Evolutionary conservation across 768 basidiomycete species (phyloP), one percentile per base, ranked within the genome.

Genomic region (Psilocybe tampanensis): DNA sequence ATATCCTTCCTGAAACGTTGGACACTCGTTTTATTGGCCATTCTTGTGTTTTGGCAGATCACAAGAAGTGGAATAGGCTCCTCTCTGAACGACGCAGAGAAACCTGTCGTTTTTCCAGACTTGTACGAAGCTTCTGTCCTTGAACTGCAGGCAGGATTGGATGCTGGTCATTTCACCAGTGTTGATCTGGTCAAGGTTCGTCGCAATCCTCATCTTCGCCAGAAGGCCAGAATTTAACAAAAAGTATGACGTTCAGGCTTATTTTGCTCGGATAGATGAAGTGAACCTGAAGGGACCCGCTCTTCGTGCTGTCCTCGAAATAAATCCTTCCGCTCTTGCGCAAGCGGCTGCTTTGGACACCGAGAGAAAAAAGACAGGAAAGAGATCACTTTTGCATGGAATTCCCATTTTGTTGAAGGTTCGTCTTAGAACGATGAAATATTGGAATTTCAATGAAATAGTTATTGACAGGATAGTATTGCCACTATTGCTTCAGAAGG

Each of bases 191-290:
- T 88, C 23, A 84, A 85, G 72, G 86, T 83, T 54, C 32, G 68
- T 45, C n/a, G n/a, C n/a, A n/a, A n/a, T n/a, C n/a, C n/a, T n/a
- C n/a, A n/a, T n/a, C n/a, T n/a, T n/a, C n/a, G n/a, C n/a, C n/a
- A n/a, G n/a, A n/a, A n/a, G n/a, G n/a, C n/a, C n/a, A n/a, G n/a
- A n/a, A n/a, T n/a, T n/a, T n/a, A n/a, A n/a, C n/a, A n/a, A 17
- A 48, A 21, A 50, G 24, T 8, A 8, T 17, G n/a, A 8, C 22
- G 9, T 52, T n/a, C 15, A 88, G 86, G 84, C 85, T 2, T 89
- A 89, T 66, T 74, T 88, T 60, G 80, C 81, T 11, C 78, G 88
- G 2, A 88, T 88, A 22, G 82, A 86, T 3, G 82, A 89, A 64
- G 87, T 89, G n/a, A 88, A 89, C 62, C 62, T 80, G 17, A 72